Conservation (phyloP, 768 basidiomycete genomes). For the Phaffia tasmanica region DNA sequence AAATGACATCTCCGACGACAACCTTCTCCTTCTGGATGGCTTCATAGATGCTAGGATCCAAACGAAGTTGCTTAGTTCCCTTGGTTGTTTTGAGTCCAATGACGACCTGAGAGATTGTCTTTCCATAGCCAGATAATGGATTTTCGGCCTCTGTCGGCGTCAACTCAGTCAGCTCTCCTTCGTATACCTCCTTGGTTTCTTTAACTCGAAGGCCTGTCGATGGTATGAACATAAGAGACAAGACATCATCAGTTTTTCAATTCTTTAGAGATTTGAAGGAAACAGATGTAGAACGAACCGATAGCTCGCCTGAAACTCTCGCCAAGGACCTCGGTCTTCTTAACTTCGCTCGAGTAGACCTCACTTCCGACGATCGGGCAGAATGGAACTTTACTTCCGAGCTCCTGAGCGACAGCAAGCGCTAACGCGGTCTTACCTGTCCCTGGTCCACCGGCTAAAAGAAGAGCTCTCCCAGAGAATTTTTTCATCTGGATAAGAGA, state of each 20-base stretch:
- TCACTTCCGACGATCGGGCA: constrained; percentile 98
- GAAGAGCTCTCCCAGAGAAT: constrained; percentile 82
- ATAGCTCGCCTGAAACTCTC: constrained; percentile 92
- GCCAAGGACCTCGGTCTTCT: constrained; percentile 96
- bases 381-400: constrained; percentile 90
- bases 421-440: constrained; percentile 98
- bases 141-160: constrained; percentile 96
- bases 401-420: constrained; percentile 85
- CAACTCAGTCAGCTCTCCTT: constrained; percentile 94
- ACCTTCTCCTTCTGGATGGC: constrained; percentile 96
- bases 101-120: constrained; percentile 95
- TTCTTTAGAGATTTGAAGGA: not conserved
- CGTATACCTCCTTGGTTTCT: constrained; percentile 97
- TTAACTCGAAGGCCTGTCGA: constrained; percentile 85
- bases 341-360: constrained; percentile 92
- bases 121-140: constrained; percentile 92
- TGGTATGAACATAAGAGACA: not conserved
- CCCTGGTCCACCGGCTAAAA: constrained; percentile 89
- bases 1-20: constrained; percentile 90
- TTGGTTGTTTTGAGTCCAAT: constrained; percentile 88
- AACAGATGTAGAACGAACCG: constrained; percentile 49
- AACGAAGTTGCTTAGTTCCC: constrained; percentile 85
- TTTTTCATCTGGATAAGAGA: constrained; percentile 82
- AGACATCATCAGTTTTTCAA: not conserved
- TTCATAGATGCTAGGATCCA: constrained; percentile 94